A percentile compares a stretch with the other conserved stretches of the same genome.
Conservation (phyloP, 2,329 filamentous ascomycete genomes). For the Botryosphaeria agaves region DNA sequence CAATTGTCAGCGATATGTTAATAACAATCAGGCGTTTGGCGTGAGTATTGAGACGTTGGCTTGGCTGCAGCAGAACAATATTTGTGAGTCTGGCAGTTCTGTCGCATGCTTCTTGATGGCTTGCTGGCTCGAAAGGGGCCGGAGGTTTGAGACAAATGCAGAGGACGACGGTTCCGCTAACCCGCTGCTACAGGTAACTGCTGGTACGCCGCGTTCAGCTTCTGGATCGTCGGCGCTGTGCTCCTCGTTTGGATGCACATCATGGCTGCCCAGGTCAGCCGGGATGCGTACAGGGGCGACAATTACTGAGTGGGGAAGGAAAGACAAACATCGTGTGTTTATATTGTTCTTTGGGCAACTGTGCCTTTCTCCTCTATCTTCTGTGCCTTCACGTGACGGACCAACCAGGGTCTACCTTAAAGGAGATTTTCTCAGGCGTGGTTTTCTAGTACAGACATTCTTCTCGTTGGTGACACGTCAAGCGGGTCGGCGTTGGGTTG, state of each 20-base stretch:
- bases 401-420: too few relatives aligned
- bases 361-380: too few relatives aligned
- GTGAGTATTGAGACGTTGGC: conserved; percentile 38
- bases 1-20: conserved; percentile 41
- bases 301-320: too few relatives aligned
- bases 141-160: background rate
- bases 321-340: too few relatives aligned
- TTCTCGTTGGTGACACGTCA: too few relatives aligned
- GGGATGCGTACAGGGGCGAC: conserved; percentile 26
- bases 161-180: background rate
- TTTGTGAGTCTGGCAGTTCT: conserved; percentile 28
- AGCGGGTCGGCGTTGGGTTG: too few relatives aligned
- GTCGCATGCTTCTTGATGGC: background rate
- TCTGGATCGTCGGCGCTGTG: conserved; percentile 44
- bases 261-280: conserved; percentile 39
- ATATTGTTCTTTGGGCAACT: too few relatives aligned
- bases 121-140: background rate
- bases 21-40: conserved; percentile 26
- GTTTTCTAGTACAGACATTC: too few relatives aligned
- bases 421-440: too few relatives aligned
- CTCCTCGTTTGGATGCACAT: conserved; percentile 51
- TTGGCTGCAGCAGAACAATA: conserved; percentile 44
- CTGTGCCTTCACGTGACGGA: too few relatives aligned
- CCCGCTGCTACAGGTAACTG: conserved; percentile 39
- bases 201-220: conserved; percentile 46